Evolutionary conservation across 139 green algal genomes (phyloP), one percentile per base, ranked within the genome.

Genomic region (Pleodorina starrii): DNA sequence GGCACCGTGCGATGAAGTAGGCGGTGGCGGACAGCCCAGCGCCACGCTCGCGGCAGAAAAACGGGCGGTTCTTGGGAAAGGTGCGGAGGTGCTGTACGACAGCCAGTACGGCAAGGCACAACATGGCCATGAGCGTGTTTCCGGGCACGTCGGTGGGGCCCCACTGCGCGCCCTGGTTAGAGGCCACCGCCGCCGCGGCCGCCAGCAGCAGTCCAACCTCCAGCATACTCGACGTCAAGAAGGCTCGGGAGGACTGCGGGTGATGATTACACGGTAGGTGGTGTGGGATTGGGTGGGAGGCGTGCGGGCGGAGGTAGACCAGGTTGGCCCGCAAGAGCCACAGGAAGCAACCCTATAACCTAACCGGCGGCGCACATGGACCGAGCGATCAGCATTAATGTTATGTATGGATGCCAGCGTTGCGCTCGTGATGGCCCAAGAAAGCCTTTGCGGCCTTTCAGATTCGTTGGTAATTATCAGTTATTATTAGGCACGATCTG

Each of bases 11-110:
- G 23, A 85, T 9, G 73, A 91, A 91, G 66, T 77, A 90, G 63
- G 91, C 91, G 44, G 72, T 63, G 50, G 84, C 32, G 38, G 51
- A 84, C 48, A 93, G 48, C 29, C 91, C 91, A 3, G 66, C 75
- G 40, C 32, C 43, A 6, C 81, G 46, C 83, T 93, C 90, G 5
- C 90, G 75, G 19, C 25, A 21, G 17, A 92, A 2, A 3, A 92
- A 32, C 35, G 91, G 27, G 4, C 46, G 69, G 48, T 77, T 27
- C 0, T 59, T 7, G 2, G 43, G 21, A 16, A 87, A 87, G 5
- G 59, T 78, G 21, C 40, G 40, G 0, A 87, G 81, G 81, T 87
- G 81, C 60, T 87, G 81, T 57, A 87, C 81, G 57, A 74, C 80
- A 35, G 80, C 59, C 4, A 77, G 60, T 48, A 87, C 42, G 27